A percentile compares a stretch with the other conserved stretches of the same genome.
phyloP scores from a whole-genome alignment of 1,284 basidiomycete genomes.

The Melampsora americana region DNA sequence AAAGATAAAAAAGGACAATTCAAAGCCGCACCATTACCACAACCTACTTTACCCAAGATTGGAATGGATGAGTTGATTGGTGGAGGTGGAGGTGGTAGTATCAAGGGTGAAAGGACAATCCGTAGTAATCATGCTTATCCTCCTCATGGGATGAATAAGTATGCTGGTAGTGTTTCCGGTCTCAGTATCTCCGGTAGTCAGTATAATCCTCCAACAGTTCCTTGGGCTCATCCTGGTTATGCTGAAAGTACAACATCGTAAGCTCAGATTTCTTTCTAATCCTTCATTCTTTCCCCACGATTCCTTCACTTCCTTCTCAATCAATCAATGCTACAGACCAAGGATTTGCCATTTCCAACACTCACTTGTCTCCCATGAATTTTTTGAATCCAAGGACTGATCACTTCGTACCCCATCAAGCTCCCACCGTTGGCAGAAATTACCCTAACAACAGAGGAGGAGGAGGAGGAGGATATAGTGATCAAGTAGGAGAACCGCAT shows the following conservation, averaged over 20 bases:
- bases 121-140: slow-evolving; percentile 28
- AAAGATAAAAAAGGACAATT: slow-evolving; percentile 89
- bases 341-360: too few relatives aligned
- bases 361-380: not conserved
- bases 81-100: slow-evolving; percentile 4
- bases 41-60: slow-evolving; percentile 90
- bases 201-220: slow-evolving; percentile 11
- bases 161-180: not conserved
- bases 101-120: not conserved
- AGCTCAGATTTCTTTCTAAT: not conserved
- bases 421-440: slow-evolving; percentile 7
- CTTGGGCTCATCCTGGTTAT: slow-evolving; percentile 30
- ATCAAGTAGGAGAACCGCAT: not conserved
- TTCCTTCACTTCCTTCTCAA: too few relatives aligned
- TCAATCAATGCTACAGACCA: too few relatives aligned
- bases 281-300: too few relatives aligned
- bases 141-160: not conserved
- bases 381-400: slow-evolving; percentile 31
- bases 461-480: slow-evolving; percentile 3
- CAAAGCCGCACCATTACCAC: slow-evolving; percentile 76
- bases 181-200: not conserved
- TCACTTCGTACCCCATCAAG: slow-evolving; percentile 40
- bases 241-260: slow-evolving; percentile 41
- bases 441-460: not conserved
- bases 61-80: slow-evolving; percentile 66